Evolutionary conservation across 2,329 filamentous ascomycete species (phyloP), one percentile per base, ranked within the genome.

Genomic region (Gaeumannomyces sp.): DNA sequence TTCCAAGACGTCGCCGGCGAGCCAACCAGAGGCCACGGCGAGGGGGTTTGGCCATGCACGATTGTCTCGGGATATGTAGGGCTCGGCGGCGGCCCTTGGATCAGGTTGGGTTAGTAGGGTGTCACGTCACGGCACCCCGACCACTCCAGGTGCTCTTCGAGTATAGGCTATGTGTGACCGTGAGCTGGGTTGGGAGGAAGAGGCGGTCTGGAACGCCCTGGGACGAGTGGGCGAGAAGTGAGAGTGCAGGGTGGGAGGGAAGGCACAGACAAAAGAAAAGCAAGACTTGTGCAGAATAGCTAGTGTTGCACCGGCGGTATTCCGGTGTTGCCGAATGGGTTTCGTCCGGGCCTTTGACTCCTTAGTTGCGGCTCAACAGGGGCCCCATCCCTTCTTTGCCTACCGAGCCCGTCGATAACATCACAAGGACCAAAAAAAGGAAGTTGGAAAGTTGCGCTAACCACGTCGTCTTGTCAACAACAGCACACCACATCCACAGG

Each of bases 1-100:
- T 28, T 60, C 28, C 35, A 19, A 22, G 25, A n/a, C 8, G 59
- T 60, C 38, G 14, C 38, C 19, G 38, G 38, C 14, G 38, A 45
- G 38, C 38, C 38, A 45, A 45, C 38, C 38, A 45, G 38, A 45
- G 14, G 38, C 19, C 38, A 5, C 16, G 33, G 13, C 22, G 35
- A 25, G 60, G 60, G 25, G 35, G n/a, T 28, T 62, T 33, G 27
- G 38, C 28, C 58, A 33, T 64, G 57, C 59, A 64, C 29, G 61
- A 28, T 59, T 65, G 65, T 65, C 33, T 66, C 65, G 64, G 65
- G 35, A 65, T 66, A 63, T 66, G 65, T 66, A 65, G 57, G 59
- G n/a, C 64, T 66, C 65, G 65, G 65, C 60, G 57, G 60, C 10
- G 25, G 59, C 13, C 22, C 16, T 14, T 60, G 59, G 29, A 13